A percentile compares a stretch with the other conserved stretches of the same genome.
Evolutionary conservation across 2,329 filamentous ascomycete species (phyloP).

Genomic region (Rutstroemia sydowiana): DNA sequence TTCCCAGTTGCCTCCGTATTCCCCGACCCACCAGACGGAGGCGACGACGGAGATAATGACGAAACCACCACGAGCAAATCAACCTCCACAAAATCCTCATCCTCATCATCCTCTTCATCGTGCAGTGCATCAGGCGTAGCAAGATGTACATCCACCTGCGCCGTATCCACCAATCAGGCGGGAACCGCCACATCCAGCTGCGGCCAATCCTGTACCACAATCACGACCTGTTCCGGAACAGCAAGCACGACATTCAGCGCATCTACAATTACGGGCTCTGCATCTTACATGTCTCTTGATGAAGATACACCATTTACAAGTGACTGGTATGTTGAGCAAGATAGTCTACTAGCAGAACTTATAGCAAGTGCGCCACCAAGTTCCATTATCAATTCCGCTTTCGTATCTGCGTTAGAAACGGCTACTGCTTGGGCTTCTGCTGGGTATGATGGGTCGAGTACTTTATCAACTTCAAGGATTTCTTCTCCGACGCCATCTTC

Average conservation of each 20-base stretch:
- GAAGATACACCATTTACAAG: neutral
- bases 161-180: neutral
- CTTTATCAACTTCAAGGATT: neutral
- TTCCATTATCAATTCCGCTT: neutral
- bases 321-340: neutral
- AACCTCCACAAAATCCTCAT: neutral
- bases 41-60: neutral
- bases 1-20: neutral
- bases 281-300: neutral
- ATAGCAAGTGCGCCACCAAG: neutral
- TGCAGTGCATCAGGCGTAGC: conserved; percentile 2
- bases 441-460: neutral
- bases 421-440: neutral
- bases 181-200: neutral
- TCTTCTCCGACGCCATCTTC: neutral
- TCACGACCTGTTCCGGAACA: neutral
- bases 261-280: neutral
- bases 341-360: neutral
- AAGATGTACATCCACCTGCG: neutral
- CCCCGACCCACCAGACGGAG: neutral
- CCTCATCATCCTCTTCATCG: neutral
- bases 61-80: neutral
- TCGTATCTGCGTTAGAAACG: neutral
- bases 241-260: neutral
- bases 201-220: neutral